Evolutionary conservation across 257 asterid species (phyloP).

Genomic region (Catharanthus roseus): DNA sequence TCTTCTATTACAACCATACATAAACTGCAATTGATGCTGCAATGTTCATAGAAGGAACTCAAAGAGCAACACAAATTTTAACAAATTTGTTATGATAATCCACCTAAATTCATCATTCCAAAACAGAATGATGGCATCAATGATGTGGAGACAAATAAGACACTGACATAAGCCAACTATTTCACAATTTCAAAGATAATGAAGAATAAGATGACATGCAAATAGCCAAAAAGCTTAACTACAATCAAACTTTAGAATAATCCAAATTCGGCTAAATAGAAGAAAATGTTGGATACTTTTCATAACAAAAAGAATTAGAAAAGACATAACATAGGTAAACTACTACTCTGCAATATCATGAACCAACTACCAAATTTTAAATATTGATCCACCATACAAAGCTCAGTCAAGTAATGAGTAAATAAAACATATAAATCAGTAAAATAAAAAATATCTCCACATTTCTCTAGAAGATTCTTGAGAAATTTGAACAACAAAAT

Average conservation of each 20-base stretch:
- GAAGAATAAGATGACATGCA: background rate
- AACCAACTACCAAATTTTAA: no score
- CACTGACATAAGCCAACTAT: background rate
- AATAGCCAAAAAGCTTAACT: background rate
- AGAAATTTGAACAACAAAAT: no score
- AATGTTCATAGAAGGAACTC: background rate
- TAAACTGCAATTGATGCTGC: background rate
- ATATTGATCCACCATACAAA: no score
- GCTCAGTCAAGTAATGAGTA: no score
- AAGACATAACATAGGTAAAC: no score
- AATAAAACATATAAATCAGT: no score
- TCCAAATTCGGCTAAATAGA: background rate
- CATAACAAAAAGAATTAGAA: no score
- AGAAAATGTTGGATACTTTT: background rate
- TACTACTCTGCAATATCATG: no score
- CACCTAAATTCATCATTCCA: background rate
- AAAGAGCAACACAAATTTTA: background rate
- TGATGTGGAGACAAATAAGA: background rate
- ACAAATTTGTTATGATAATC: background rate
- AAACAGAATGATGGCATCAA: background rate
- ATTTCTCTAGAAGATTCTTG: no score
- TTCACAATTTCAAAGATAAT: background rate
- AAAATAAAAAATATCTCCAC: no score
- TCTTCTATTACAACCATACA: background rate
- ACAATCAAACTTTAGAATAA: background rate